Percentiles rank a stretch among this genome's conserved stretches.
phyloP scores from a whole-genome alignment of 306 rosid genomes.

The Cicer judaicum region DNA sequence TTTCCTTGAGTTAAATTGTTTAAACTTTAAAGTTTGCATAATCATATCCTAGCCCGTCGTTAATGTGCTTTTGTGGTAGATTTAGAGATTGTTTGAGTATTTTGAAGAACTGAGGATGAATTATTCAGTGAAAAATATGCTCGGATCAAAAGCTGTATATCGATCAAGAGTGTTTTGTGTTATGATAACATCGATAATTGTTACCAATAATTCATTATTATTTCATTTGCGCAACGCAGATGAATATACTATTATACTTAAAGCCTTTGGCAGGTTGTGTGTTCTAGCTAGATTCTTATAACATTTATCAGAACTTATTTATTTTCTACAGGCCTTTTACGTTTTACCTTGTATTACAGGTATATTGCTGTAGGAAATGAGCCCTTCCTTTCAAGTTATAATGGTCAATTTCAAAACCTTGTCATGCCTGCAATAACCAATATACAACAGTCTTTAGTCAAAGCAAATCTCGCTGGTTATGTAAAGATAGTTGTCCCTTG shows the following conservation, averaged over 20 bases:
- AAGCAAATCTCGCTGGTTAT: slow-evolving; percentile 80
- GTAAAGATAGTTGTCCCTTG: slow-evolving; percentile 93
- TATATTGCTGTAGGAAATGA: slow-evolving; percentile 94
- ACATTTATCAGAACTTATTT: neutral
- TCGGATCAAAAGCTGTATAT: slow-evolving; percentile 15
- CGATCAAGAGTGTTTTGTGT: neutral
- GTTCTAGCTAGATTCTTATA: neutral
- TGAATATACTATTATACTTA: slow-evolving; percentile 17
- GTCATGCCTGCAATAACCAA: slow-evolving; percentile 82
- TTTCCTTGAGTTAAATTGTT: neutral
- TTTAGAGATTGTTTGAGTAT: neutral
- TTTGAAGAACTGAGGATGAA: slow-evolving; percentile 6
- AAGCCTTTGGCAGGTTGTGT: slow-evolving; percentile 15
- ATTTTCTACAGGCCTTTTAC: slow-evolving; percentile 33
- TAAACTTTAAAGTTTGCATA: neutral
- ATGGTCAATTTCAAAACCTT: slow-evolving; percentile 71
- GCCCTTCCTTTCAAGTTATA: slow-evolving; percentile 86
- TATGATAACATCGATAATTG: neutral
- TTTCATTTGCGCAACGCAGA: neutral
- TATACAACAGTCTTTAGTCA: slow-evolving; percentile 84
- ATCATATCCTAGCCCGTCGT: neutral
- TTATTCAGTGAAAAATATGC: neutral
- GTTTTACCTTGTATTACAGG: slow-evolving; percentile 54
- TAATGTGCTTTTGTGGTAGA: neutral
- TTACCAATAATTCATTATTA: neutral